Percentiles rank a stretch among this genome's conserved stretches.
phyloP scores from a whole-genome alignment of 257 asterid species.

The Primulina eburnea region DNA sequence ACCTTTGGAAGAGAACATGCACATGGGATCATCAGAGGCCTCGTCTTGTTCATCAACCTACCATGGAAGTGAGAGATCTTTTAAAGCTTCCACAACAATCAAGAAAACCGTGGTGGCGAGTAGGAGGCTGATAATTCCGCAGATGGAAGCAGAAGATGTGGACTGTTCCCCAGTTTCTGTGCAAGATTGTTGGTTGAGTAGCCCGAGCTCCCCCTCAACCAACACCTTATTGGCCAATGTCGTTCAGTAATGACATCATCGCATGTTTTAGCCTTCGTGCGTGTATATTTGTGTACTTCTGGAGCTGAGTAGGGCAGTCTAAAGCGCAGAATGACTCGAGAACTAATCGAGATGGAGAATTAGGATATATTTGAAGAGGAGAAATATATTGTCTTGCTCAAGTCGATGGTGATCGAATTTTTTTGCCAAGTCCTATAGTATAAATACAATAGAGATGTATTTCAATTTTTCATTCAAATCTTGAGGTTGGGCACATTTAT shows the following conservation, averaged over 20 bases:
- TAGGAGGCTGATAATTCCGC: constrained; percentile 38
- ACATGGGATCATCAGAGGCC: constrained; percentile 47
- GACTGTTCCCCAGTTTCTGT: constrained; percentile 58
- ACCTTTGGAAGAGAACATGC: constrained; percentile 48
- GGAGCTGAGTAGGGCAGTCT: background rate
- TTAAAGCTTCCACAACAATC: constrained; percentile 24
- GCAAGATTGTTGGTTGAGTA: constrained; percentile 65
- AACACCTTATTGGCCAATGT: constrained; percentile 46
- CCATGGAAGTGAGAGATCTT: constrained; percentile 47
- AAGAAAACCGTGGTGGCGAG: constrained; percentile 41
- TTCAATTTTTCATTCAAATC: constrained; percentile 2
- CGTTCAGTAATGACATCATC: constrained; percentile 21
- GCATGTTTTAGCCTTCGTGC: background rate
- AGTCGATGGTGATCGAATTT: constrained; percentile 9
- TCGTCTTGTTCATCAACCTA: constrained; percentile 62
- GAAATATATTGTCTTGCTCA: constrained; percentile 7
- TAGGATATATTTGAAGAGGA: background rate
- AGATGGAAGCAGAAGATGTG: constrained; percentile 35
- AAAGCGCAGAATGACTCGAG: background rate
- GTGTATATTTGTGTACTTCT: background rate
- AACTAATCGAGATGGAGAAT: background rate
- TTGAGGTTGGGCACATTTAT: background rate
- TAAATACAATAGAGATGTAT: constrained; percentile 6
- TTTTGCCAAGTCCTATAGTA: background rate
- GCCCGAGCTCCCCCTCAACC: constrained; percentile 54